Base-by-base conservation (phyloP, 768 basidiomycete species). In the Calocera cornea region DNA sequence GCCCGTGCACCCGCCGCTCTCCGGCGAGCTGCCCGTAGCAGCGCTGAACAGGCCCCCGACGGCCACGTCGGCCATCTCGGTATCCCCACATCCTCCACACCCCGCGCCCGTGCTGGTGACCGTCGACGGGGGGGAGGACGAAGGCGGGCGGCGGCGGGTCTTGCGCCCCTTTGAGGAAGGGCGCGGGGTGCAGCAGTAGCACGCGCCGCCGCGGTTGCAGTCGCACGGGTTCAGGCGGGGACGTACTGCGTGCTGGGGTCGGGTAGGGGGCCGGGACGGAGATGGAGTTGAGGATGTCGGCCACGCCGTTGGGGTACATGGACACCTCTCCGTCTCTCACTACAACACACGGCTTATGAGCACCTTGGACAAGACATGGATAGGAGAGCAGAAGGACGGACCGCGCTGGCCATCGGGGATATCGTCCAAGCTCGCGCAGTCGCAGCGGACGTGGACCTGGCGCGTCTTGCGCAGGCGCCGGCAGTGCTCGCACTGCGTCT, bases 401-500 rank as follows among this genome's bases (percentile, higher is more conserved):
- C 54, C 54, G 8, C 54, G 2, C 19, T 60, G 54, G 2, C 54
- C 54, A 60, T 60, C 54, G 5, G 54, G 54, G 24, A 60, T 60
- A 60, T 60, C 54, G 14, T 60, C 54, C 54, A 60, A 60, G 31
- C 27, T 60, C 54, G 54, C 80, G 70, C 91, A 92, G 65, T 82
- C 86, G 75, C 90, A 92, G 73, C 89, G 92, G 34, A 89, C 88
- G 74, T 93, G 91, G 34, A 92, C 81, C 69, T 83, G 86, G 76
- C 86, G 88, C 47, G 86, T 87, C 76, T 90, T 87, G 19, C 93
- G 84, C 36, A 90, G 81, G 72, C 90, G 85, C 38, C 91, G 86
- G 74, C 94, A 95, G 71, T 85, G 86, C 66, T 84, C 82, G 77
- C 94, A 97, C 75, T 95, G 93, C 7, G 93, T 92, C 17, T 92